Conservation (phyloP, 2,329 filamentous ascomycete species). For the Myriosclerotinia duriaeana region DNA sequence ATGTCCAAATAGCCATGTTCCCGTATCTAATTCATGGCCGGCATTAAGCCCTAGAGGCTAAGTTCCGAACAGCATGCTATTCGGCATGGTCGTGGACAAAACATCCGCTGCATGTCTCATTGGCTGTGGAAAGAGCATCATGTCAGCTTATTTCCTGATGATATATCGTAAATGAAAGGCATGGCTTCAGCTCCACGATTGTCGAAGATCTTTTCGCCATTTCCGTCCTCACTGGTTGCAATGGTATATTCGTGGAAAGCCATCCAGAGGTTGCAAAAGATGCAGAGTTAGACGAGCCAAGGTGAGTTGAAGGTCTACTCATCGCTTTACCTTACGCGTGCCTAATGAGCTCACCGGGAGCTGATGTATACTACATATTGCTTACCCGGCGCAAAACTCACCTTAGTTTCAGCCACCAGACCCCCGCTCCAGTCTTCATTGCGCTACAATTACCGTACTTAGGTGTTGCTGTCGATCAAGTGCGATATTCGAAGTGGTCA, state of each 20-base stretch:
- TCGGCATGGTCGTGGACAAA: no score
- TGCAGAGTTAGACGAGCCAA: constrained; percentile 28
- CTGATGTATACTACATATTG: no score
- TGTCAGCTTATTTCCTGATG: not conserved
- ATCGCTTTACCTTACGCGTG: not conserved
- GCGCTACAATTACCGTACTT: no score
- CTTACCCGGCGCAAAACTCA: no score
- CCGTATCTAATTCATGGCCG: not conserved
- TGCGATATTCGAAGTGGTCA: constrained; percentile 25
- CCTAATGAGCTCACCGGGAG: no score
- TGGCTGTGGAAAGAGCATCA: no score
- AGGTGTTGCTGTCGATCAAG: not conserved
- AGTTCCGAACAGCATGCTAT: not conserved
- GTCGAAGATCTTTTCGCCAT: no score
- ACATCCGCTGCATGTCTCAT: no score
- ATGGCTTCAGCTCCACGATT: no score
- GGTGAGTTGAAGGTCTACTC: constrained; percentile 9
- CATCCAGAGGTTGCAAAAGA: constrained; percentile 26
- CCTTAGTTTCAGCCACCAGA: no score
- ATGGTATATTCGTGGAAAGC: constrained; percentile 21
- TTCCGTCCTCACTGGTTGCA: not conserved
- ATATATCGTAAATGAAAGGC: not conserved
- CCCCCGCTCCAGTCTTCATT: no score
- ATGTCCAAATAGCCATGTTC: not conserved
- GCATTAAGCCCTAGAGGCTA: not conserved